Evolutionary conservation across 441 rosid genomes (phyloP).

Genomic region (Croton setiger): DNA sequence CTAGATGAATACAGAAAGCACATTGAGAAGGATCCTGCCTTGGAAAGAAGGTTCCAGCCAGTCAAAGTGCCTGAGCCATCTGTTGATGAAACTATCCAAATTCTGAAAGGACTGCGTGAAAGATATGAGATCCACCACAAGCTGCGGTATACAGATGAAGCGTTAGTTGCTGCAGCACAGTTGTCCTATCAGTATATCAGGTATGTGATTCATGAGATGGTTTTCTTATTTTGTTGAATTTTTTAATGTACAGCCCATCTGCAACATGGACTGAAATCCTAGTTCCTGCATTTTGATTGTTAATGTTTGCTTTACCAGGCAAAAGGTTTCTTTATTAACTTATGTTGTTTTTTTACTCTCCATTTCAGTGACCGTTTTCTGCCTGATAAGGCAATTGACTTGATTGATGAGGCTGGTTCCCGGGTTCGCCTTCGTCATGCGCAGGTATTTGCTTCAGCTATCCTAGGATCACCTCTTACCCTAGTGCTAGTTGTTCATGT

Average conservation of each 20-base stretch:
- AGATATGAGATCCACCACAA: slow-evolving; percentile 57
- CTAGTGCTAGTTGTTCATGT: slow-evolving; percentile 3
- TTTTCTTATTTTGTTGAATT: background rate
- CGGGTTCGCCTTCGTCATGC: slow-evolving; percentile 95
- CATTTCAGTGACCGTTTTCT: slow-evolving; percentile 85
- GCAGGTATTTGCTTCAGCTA: slow-evolving; percentile 45
- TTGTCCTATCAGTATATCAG: slow-evolving; percentile 60
- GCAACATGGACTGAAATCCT: too few species aligned
- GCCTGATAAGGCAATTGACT: slow-evolving; percentile 97
- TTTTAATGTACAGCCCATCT: background rate
- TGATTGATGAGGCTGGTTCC: slow-evolving; percentile 99
- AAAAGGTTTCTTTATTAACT: background rate
- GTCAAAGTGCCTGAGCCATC: slow-evolving; percentile 59
- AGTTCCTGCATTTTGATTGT: too few species aligned
- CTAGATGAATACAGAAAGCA: slow-evolving; percentile 60
- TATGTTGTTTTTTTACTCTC: slow-evolving; percentile 4
- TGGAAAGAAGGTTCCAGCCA: slow-evolving; percentile 58
- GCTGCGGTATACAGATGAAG: slow-evolving; percentile 47
- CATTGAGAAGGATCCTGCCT: slow-evolving; percentile 55
- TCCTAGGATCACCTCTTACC: background rate
- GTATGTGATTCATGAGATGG: slow-evolving; percentile 26
- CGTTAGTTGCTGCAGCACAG: slow-evolving; percentile 47
- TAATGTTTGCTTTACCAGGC: background rate
- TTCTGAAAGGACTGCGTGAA: slow-evolving; percentile 41
- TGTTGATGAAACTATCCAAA: slow-evolving; percentile 48